Percentiles rank a stretch among this genome's conserved stretches.
These are phyloP conservation scores for Aspergillus sp. DNA, from an alignment of 2,329 filamentous ascomycete species.

Conservation along the genomic window DNA sequence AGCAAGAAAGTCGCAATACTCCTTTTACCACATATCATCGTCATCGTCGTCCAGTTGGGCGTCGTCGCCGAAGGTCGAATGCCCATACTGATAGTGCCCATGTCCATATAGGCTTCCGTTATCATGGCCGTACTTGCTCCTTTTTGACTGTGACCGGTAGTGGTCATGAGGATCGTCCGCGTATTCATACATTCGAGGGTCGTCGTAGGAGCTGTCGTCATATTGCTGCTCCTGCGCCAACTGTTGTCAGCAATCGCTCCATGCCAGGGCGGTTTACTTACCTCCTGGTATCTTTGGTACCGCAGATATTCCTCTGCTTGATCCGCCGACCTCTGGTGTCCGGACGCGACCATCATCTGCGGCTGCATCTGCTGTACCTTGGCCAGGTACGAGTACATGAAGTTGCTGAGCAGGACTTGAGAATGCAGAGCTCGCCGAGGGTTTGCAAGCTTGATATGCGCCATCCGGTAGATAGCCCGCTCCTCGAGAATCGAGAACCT, in stretches of 20 bases:
- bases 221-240: constrained; percentile 22
- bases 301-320: constrained; percentile 35
- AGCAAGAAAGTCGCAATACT: constrained; percentile 13
- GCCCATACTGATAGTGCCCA: constrained; percentile 30
- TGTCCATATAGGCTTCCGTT: constrained; percentile 27
- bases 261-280: constrained; percentile 17
- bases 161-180: constrained; percentile 34
- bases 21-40: constrained; percentile 42
- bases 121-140: constrained; percentile 30
- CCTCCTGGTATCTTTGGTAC: constrained; percentile 40
- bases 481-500: constrained; percentile 92
- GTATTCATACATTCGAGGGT: constrained; percentile 45
- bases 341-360: constrained; percentile 79
- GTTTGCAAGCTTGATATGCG: constrained; percentile 97
- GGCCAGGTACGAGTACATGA: constrained; percentile 98
- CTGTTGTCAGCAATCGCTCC: not conserved
- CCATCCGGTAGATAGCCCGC: constrained; percentile 95
- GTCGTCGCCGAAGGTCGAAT: constrained; percentile 33
- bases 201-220: constrained; percentile 37
- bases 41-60: constrained; percentile 35
- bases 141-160: constrained; percentile 29
- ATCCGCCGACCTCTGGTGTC: constrained; percentile 35
- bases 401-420: constrained; percentile 93
- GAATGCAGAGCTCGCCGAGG: constrained; percentile 84
- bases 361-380: constrained; percentile 99